phyloP scores from a whole-genome alignment of 2,329 filamentous ascomycete species.

The Aspergillus intermedius region DNA sequence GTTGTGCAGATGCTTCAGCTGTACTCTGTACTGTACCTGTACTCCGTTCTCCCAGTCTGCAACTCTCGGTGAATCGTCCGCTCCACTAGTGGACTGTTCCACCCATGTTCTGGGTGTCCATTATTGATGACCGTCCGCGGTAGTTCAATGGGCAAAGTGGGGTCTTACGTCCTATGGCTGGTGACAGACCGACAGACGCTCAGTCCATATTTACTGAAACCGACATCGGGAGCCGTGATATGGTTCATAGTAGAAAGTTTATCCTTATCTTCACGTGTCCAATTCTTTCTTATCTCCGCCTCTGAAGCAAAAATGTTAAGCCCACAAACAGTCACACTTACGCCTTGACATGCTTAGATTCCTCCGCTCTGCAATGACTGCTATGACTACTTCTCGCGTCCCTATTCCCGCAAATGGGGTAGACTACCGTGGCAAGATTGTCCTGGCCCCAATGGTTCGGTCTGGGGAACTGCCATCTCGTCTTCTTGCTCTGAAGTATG shows the following conservation, averaged over 20 bases:
- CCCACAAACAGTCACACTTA: neutral
- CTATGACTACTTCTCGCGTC: slow-evolving; percentile 52
- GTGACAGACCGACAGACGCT: neutral
- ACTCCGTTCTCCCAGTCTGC: neutral
- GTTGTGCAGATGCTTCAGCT: too few species aligned
- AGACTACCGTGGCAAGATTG: slow-evolving; percentile 88
- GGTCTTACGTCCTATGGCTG: neutral
- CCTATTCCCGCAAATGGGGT: slow-evolving; percentile 83
- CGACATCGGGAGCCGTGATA: neutral
- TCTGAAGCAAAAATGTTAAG: neutral
- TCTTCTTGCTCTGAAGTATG: slow-evolving; percentile 83
- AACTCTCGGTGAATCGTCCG: neutral
- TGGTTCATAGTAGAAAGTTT: slow-evolving; percentile 6
- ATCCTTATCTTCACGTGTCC: slow-evolving; percentile 20
- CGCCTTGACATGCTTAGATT: slow-evolving; percentile 34
- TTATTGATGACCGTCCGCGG: neutral
- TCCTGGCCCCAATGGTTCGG: slow-evolving; percentile 95
- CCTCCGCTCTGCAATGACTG: slow-evolving; percentile 52
- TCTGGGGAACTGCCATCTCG: slow-evolving; percentile 93
- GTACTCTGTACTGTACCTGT: too few species aligned
- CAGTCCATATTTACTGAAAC: neutral
- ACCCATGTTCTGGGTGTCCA: neutral
- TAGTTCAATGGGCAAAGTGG: neutral
- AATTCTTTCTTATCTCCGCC: slow-evolving; percentile 9
- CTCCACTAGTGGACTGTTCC: neutral